Base-by-base conservation (phyloP, 148 eudicot species). In the Suaeda aralocaspica region DNA sequence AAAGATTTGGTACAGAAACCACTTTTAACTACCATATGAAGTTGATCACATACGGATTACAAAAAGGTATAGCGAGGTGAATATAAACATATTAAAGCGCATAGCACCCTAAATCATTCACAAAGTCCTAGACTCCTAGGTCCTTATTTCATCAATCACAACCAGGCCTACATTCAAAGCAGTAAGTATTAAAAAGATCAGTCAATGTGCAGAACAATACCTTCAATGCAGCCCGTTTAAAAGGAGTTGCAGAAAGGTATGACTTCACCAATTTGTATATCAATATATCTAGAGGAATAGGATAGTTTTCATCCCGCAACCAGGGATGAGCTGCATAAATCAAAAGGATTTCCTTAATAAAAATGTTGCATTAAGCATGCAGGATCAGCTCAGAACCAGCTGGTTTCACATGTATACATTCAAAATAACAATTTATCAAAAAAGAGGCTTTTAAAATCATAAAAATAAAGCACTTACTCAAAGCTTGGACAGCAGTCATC, bases 401-500 rank as follows among this genome's bases (percentile, higher is more conserved):
- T 16, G 15, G 36, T 46, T 24, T 31, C 9, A 12, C 4, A 42
- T 14, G 14, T 7, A 36, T 19, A 70, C 21, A 75, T 41, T 62
- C 16, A 41, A 29, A 18, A 18, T 24, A 46, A 45, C 12, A 21
- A 44, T 56, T 52, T 4, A 41, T 39, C 65, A 36, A 62, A 15
- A 44, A 44, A 44, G 31, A 30, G 1, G 19, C 55, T 14, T 2
- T 42, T 19, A 31, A 45, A 59, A 59, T n/a, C 26, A 49, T 4
- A 41, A 34, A 48, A 2, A 62, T 24, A 56, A 45, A 18, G 30
- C 48, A 75, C 85, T 77, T 75, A 86, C 90, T 84, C 70, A 86
- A 68, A 65, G 90, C 90, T 74, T 86, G 90, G 26, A 74, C 83
- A 42, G 90, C 90, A 67, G 82, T 86, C 90, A 86, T 86, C 73